Conservation (phyloP, 805 yeast species). For the Candida montana region DNA sequence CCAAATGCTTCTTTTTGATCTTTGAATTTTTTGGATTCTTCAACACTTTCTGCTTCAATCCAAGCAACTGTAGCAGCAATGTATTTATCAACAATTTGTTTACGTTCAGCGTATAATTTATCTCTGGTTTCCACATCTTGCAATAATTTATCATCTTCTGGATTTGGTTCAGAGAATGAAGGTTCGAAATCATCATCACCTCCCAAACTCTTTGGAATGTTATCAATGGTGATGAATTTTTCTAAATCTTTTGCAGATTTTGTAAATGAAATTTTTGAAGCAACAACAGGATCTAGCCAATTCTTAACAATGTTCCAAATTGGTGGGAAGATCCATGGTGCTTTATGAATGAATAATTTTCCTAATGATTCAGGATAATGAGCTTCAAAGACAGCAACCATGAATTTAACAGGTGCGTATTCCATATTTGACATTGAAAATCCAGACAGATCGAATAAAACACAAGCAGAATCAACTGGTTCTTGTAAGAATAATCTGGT, state of each 20-base stretch:
- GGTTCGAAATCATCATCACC: conserved; percentile 60
- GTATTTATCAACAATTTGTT: conserved; percentile 46
- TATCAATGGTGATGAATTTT: conserved; percentile 50
- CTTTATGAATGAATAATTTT: conserved; percentile 77
- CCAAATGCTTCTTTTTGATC: conserved; percentile 51
- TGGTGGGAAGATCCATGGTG: conserved; percentile 95
- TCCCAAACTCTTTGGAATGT: conserved; percentile 69
- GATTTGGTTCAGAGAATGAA: conserved; percentile 56
- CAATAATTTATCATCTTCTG: conserved; percentile 47
- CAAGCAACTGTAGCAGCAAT: conserved; percentile 67
- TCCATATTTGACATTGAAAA: conserved; percentile 92
- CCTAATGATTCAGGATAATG: conserved; percentile 96
- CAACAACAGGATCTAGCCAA: conserved; percentile 97
- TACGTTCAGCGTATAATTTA: conserved; percentile 45
- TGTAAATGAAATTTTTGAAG: conserved; percentile 83
- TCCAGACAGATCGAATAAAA: conserved; percentile 80
- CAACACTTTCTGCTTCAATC: conserved; percentile 59
- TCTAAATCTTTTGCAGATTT: conserved; percentile 61
- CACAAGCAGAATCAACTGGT: conserved; percentile 74
- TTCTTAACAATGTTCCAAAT: conserved; percentile 87
- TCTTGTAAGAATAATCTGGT: conserved; percentile 71
- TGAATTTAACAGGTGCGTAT: conserved; percentile 82
- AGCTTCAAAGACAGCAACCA: conserved; percentile 86
- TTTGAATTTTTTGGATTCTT: conserved; percentile 43
- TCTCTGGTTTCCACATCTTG: conserved; percentile 42